Evolutionary conservation across 805 yeast genomes (phyloP).

Genomic region (Candida tibetensis): DNA sequence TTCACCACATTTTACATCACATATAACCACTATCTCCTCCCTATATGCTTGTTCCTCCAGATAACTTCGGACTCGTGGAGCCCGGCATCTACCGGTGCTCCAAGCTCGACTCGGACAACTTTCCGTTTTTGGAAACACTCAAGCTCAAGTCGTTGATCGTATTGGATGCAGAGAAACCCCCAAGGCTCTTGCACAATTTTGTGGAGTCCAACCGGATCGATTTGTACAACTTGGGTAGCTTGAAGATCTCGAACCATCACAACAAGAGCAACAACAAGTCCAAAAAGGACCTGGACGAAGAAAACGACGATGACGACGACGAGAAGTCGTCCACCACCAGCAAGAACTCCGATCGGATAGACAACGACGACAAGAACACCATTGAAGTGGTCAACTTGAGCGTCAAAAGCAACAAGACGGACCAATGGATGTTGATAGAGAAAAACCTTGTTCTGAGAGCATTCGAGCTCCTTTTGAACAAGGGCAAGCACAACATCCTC

Average conservation of each 20-base stretch:
- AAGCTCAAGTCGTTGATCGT: conserved; percentile 65
- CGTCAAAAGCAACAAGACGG: conserved; percentile 31
- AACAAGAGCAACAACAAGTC: conserved; percentile 28
- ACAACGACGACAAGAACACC: conserved; percentile 6
- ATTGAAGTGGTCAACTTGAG: conserved; percentile 24
- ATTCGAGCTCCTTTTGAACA: conserved; percentile 62
- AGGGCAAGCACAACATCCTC: conserved; percentile 62
- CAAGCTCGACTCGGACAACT: conserved; percentile 68
- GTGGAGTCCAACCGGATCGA: conserved; percentile 56
- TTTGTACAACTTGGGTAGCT: conserved; percentile 45
- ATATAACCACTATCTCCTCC: no score
- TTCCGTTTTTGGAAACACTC: conserved; percentile 75
- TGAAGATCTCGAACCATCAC: conserved; percentile 39
- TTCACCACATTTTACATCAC: no score
- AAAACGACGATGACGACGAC: conserved; percentile 17
- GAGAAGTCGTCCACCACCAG: conserved; percentile 6
- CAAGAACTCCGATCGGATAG: conserved; percentile 4
- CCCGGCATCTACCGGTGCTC: conserved; percentile 81
- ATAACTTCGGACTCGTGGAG: conserved; percentile 88
- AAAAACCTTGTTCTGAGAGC: conserved; percentile 62
- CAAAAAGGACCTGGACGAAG: conserved; percentile 15
- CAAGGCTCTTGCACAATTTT: conserved; percentile 64
- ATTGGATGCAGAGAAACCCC: conserved; percentile 83
- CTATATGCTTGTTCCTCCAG: conserved; percentile 93
- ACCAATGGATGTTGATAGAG: conserved; percentile 76